Percentiles rank a stretch among this genome's conserved stretches.
Conservation (phyloP, 495 filamentous ascomycete genomes). For the Neurospora sp. region DNA sequence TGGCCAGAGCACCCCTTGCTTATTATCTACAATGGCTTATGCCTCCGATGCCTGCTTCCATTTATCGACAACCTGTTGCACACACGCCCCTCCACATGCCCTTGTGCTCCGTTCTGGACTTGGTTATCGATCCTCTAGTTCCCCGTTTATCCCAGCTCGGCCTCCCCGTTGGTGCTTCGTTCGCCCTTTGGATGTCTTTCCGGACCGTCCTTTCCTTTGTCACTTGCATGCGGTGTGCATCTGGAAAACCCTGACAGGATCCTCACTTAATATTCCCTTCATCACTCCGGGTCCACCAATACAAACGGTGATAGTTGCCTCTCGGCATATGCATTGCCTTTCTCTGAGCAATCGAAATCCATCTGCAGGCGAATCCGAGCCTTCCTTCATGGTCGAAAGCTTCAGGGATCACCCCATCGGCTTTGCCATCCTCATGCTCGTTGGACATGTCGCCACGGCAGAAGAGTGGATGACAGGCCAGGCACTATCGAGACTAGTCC, state of each 20-base stretch:
- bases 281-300: conserved; percentile 19
- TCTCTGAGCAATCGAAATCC: conserved; percentile 39
- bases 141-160: conserved; percentile 7
- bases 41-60: conserved; percentile 12
- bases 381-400: conserved; percentile 19
- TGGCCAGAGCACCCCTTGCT: conserved; percentile 9
- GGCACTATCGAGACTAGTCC: conserved; percentile 17
- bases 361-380: conserved; percentile 27
- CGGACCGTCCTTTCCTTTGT: conserved; percentile 12
- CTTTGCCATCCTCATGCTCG: conserved; percentile 20
- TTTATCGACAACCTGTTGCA: conserved; percentile 8
- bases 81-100: conserved; percentile 17
- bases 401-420: conserved; percentile 30
- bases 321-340: conserved; percentile 32
- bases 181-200: conserved; percentile 13
- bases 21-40: conserved; percentile 9
- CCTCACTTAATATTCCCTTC: conserved; percentile 14
- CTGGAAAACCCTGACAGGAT: conserved; percentile 9
- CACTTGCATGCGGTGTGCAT: conserved; percentile 15
- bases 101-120: conserved; percentile 4
- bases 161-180: conserved; percentile 6
- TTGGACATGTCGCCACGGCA: conserved; percentile 43
- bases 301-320: conserved; percentile 24
- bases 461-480: conserved; percentile 32
- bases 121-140: conserved; percentile 23